phyloP scores from a whole-genome alignment of 2,329 filamentous ascomycete species.

The Aspergillus piperis region DNA sequence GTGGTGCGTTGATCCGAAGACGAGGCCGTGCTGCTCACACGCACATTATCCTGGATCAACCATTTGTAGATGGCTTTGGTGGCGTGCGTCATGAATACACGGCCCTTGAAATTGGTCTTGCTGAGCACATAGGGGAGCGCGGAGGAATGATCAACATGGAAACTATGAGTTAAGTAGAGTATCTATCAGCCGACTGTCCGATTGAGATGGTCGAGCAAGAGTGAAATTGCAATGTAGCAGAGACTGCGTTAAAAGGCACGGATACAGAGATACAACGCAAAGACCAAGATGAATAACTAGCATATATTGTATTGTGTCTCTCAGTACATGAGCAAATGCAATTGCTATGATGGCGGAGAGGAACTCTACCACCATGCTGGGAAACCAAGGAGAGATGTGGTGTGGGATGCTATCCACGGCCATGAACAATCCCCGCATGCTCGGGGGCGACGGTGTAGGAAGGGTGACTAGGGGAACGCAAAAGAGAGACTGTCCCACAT shows the following conservation, averaged over 20 bases:
- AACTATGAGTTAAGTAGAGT: conserved; percentile 64
- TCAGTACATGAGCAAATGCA: conserved; percentile 34
- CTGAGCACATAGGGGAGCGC: conserved; percentile 96
- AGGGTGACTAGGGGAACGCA: conserved; percentile 16
- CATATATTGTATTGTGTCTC: conserved; percentile 37
- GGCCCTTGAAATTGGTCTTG: conserved; percentile 95
- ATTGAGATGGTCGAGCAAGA: conserved; percentile 1
- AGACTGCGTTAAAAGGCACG: conserved; percentile 18
- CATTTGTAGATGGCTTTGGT: conserved; percentile 99
- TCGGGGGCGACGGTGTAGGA: conserved; percentile 3
- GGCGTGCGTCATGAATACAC: conserved; percentile 98
- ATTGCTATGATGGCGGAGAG: neutral
- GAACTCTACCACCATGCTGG: neutral
- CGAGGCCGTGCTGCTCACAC: conserved; percentile 72
- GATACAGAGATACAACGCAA: conserved; percentile 20
- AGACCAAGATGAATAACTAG: conserved; percentile 24
- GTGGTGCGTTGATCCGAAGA: conserved; percentile 64
- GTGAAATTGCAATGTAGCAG: conserved; percentile 4
- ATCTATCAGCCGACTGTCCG: conserved; percentile 31
- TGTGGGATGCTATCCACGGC: neutral
- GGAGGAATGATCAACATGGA: conserved; percentile 97
- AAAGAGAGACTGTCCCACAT: conserved; percentile 56
- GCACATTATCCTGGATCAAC: conserved; percentile 95
- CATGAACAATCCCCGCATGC: neutral
- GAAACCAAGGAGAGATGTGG: neutral